phyloP scores from a whole-genome alignment of 192 early-diverging fungal species.

The Coemansia asiatica region DNA sequence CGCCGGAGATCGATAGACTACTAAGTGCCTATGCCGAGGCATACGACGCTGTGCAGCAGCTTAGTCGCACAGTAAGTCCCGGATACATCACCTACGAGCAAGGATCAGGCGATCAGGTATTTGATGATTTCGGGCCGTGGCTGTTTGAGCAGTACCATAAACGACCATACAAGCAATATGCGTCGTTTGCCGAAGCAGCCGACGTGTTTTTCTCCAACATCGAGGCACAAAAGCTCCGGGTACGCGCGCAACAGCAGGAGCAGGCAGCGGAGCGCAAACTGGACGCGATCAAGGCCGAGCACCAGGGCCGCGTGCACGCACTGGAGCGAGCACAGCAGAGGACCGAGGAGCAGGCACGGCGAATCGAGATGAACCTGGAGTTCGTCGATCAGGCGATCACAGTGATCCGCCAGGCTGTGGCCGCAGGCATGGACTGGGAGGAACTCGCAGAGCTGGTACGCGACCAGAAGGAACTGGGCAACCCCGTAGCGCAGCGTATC shows the following conservation, averaged over 20 bases:
- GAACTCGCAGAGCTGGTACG: slow-evolving; percentile 86
- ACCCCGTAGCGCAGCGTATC: slow-evolving; percentile 81
- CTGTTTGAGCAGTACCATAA: slow-evolving; percentile 64
- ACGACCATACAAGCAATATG: slow-evolving; percentile 61
- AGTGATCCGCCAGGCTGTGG: slow-evolving; percentile 85
- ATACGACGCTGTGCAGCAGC: slow-evolving; percentile 64
- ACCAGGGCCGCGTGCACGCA: slow-evolving; percentile 73
- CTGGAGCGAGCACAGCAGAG: slow-evolving; percentile 70
- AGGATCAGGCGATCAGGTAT: slow-evolving; percentile 14
- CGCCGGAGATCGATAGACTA: slow-evolving; percentile 56
- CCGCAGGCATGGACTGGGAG: slow-evolving; percentile 93
- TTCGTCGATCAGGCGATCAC: slow-evolving; percentile 85
- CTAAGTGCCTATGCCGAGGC: slow-evolving; percentile 69
- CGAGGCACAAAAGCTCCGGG: slow-evolving; percentile 78
- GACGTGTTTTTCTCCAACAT: slow-evolving; percentile 92
- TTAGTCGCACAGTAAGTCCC: slow-evolving; percentile 43
- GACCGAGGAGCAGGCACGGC: slow-evolving; percentile 72
- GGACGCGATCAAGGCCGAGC: slow-evolving; percentile 75
- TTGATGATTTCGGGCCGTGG: slow-evolving; percentile 72
- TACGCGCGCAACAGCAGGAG: slow-evolving; percentile 73
- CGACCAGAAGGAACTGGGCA: slow-evolving; percentile 75
- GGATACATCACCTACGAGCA: slow-evolving; percentile 40
- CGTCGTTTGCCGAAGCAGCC: slow-evolving; percentile 78
- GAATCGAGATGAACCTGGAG: slow-evolving; percentile 83
- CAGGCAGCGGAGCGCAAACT: slow-evolving; percentile 77